Evolutionary conservation across 352 stramenopile species (phyloP).

Genomic region (Globisporangium orthogonon): DNA sequence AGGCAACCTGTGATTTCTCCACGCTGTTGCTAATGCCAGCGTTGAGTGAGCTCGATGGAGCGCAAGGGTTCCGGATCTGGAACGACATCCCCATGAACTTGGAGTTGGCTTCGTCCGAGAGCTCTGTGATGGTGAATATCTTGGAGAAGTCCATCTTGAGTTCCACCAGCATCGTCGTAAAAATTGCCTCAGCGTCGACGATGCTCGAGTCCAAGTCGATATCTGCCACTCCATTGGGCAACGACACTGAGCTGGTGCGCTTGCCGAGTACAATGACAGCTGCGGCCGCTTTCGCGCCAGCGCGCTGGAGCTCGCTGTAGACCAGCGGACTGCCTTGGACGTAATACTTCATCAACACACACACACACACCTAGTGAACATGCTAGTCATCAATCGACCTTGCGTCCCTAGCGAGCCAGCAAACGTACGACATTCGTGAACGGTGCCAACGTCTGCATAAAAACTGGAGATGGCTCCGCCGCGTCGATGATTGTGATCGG

Average conservation of each 20-base stretch:
- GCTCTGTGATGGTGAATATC: slow-evolving; percentile 84
- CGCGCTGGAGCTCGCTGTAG: slow-evolving; percentile 71
- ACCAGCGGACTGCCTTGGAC: slow-evolving; percentile 70
- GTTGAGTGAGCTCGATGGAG: background rate
- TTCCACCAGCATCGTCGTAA: slow-evolving; percentile 81
- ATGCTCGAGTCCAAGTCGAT: slow-evolving; percentile 71
- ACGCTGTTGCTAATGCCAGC: background rate
- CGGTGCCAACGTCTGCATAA: slow-evolving; percentile 35
- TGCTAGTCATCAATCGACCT: background rate
- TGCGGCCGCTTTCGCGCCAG: slow-evolving; percentile 69
- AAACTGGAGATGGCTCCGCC: slow-evolving; percentile 41
- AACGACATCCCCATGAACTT: slow-evolving; percentile 83
- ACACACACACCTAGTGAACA: background rate
- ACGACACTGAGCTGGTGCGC: slow-evolving; percentile 31
- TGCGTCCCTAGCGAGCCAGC: background rate
- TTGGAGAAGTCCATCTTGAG: slow-evolving; percentile 83
- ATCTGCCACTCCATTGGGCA: slow-evolving; percentile 27
- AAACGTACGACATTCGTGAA: slow-evolving; percentile 69
- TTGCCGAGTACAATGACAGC: slow-evolving; percentile 81
- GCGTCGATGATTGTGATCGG: slow-evolving; percentile 80
- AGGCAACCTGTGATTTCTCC: background rate
- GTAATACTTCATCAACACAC: slow-evolving; percentile 46
- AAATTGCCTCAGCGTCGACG: slow-evolving; percentile 76
- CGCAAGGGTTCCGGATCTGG: slow-evolving; percentile 29
- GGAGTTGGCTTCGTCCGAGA: slow-evolving; percentile 80